Evolutionary conservation across 1,139 yeast species (phyloP).

Genomic region (Kodamaea plutei): DNA sequence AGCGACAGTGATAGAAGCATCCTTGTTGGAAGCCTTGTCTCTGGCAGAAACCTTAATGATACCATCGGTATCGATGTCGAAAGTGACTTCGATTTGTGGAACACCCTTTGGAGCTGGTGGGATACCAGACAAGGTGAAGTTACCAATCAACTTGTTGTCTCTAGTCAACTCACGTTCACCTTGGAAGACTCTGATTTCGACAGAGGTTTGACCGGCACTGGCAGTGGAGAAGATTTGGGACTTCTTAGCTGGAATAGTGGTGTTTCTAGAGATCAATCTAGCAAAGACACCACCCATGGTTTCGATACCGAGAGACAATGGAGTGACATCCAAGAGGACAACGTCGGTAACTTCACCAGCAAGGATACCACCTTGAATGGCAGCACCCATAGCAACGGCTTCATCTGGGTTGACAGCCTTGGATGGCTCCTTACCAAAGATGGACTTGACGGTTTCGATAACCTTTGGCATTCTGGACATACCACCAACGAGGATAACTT

Average conservation of each 20-base stretch:
- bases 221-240: conserved; percentile 98
- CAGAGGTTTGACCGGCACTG: conserved; percentile 98
- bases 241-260: conserved; percentile 96
- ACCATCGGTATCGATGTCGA: conserved; percentile 98
- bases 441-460: conserved; percentile 86
- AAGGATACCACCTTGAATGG: conserved; percentile 98
- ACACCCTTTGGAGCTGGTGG: conserved; percentile 99
- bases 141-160: conserved; percentile 98
- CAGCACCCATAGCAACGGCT: conserved; percentile 99
- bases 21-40: conserved; percentile 98
- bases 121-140: conserved; percentile 92
- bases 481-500: conserved; percentile 98
- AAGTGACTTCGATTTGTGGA: conserved; percentile 97
- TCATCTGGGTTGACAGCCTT: conserved; percentile 99
- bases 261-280: conserved; percentile 94
- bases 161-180: conserved; percentile 99
- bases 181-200: conserved; percentile 98
- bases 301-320: conserved; percentile 96
- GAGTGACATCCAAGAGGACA: conserved; percentile 91
- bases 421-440: conserved; percentile 94
- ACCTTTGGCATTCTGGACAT: conserved; percentile 99
- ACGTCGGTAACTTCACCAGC: conserved; percentile 98
- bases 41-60: conserved; percentile 97
- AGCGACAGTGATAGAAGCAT: conserved; percentile 97
- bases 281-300: conserved; percentile 99